A percentile compares a stretch with the other conserved stretches of the same genome.
phyloP scores from a whole-genome alignment of 148 eudicot species.

The Vaccinium macrocarpon region DNA sequence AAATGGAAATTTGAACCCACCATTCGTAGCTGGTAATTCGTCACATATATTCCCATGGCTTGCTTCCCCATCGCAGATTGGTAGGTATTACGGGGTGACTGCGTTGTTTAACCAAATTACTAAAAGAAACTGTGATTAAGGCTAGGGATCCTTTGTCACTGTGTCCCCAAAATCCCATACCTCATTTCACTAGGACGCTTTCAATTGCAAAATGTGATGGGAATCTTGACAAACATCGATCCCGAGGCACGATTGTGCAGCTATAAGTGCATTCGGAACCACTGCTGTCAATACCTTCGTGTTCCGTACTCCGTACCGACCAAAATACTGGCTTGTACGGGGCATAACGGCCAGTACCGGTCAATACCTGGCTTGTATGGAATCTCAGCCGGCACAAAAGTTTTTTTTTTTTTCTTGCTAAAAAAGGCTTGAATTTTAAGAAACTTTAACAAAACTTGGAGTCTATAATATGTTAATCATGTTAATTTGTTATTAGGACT shows the following conservation, averaged over 20 bases:
- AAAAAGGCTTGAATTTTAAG: too few species aligned
- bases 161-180: not conserved
- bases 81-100: conserved; percentile 98
- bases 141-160: not conserved
- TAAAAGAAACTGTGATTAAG: not conserved
- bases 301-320: too few species aligned
- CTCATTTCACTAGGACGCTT: not conserved
- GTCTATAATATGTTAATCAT: too few species aligned
- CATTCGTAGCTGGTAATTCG: conserved; percentile 94
- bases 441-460: too few species aligned
- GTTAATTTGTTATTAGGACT: too few species aligned
- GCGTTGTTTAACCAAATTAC: conserved; percentile 9
- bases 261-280: not conserved
- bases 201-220: not conserved
- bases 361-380: too few species aligned
- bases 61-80: conserved; percentile 99
- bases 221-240: not conserved
- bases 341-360: too few species aligned
- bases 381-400: too few species aligned
- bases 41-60: conserved; percentile 97
- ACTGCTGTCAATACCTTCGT: too few species aligned
- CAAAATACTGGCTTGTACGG: too few species aligned
- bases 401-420: too few species aligned
- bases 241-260: not conserved
- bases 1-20: conserved; percentile 12